phyloP scores from a whole-genome alignment of 257 asterid genomes.

The Craterostigma plantagineum region DNA sequence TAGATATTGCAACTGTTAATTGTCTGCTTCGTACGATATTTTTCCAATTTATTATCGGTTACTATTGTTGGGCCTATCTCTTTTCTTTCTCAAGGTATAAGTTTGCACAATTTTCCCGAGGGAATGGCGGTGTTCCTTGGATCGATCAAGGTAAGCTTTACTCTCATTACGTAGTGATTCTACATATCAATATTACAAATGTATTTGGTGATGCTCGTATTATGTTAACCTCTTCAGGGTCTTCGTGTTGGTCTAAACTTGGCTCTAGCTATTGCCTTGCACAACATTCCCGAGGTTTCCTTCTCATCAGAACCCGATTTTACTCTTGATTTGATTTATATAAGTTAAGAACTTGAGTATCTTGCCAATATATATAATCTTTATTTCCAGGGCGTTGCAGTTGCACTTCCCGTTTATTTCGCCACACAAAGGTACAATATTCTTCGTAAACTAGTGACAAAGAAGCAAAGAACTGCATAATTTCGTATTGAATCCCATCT shows the following conservation, averaged over 20 bases:
- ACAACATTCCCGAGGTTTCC: slow-evolving; percentile 79
- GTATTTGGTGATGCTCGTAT: neutral
- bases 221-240: slow-evolving; percentile 40
- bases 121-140: slow-evolving; percentile 99
- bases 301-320: neutral
- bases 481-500: no score
- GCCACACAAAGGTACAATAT: slow-evolving; percentile 66
- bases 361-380: no score
- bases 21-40: no score
- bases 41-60: neutral
- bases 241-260: slow-evolving; percentile 76
- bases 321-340: neutral
- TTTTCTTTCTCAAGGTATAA: slow-evolving; percentile 43
- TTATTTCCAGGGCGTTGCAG: slow-evolving; percentile 94
- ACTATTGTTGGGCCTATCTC: slow-evolving; percentile 1
- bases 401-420: slow-evolving; percentile 92
- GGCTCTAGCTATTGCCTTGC: slow-evolving; percentile 82
- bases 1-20: neutral
- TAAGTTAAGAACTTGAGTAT: neutral
- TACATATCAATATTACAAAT: neutral
- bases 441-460: neutral
- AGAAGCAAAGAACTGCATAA: no score
- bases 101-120: slow-evolving; percentile 92
- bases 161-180: no score
- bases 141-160: slow-evolving; percentile 78